Base-by-base conservation (phyloP, 371 early-diverging fungal species). In the Nematocida minor region DNA sequence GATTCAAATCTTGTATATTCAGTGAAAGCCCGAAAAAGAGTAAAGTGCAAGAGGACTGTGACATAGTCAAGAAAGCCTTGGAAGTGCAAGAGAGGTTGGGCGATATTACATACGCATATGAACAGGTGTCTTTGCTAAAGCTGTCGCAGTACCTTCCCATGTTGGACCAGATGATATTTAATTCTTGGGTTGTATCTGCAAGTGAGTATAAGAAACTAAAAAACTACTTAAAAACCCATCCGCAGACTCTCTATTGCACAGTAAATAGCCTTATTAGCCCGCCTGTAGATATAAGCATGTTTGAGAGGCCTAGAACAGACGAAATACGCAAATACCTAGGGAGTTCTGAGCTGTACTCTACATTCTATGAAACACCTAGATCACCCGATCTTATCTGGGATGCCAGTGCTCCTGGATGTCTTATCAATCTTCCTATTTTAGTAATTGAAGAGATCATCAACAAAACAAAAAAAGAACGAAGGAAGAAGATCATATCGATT, bases 221-320 rank as follows among this genome's bases (percentile, higher is more conserved):
- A 22, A 51, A 27, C 9, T 22, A 51, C 27, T 22, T 51, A 51
- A 51, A 51, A 27, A 51, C 9, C 20, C 4, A 51, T 22, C 51
- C 51, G 51, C 51, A 22, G 51, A 51, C 25, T n/a, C n/a, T 51
- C n/a, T 51, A 51, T 27, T 51, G 51, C 51, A 51, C n/a, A n/a
- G 51, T 51, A 51, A 22, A 11, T 22, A 51, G 27, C 1, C 9
- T n/a, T 22, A n/a, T 51, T 9, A 51, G 27, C 25, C 9, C 7
- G 7, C 51, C 51, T 7, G 27, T 51, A 22, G 22, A 51, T 51
- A 6, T 6, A 0, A 22, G 25, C 51, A 1, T 11, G 22, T 27
- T 51, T 9, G 51, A 51, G 51, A 22, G 51, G 25, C 9, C 0
- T 7, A 51, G n/a, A n/a, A 11, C 11, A 22, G 20, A 51, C 9